Base-by-base conservation (phyloP, 2,329 filamentous ascomycete species). In the Colletotrichum sp. region DNA sequence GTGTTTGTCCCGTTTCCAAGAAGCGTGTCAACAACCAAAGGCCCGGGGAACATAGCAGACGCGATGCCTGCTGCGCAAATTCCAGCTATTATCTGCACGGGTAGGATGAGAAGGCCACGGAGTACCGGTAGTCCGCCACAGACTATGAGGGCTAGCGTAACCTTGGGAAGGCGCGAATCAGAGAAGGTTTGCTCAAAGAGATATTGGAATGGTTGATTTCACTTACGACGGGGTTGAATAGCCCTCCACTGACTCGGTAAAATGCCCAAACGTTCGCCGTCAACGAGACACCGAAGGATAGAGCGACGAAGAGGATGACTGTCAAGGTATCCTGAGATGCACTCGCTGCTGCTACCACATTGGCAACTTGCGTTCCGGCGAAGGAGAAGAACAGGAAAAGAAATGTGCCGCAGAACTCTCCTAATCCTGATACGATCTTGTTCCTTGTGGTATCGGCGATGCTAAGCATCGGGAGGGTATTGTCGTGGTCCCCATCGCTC, bases 1-100 rank as follows among this genome's bases (percentile, higher is more conserved):
- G 88, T 85, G 74, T 85, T 90, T 6, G 89, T 86, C 15, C 88
- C 88, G 13, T 86, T 85, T 3, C 87, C 86, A 4, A 94, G 86
- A 6, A 85, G 85, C n/a, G 92, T 94, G 65, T 84, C 84, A 7
- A 93, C 91, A 8, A 86, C 85, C 22, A 93, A 81, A 3, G 86
- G 83, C 1, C 90, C 91, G 0, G 92, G 92, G n/a, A 93, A 86
- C 6, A 94, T 84, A 2, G 86, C 89, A 39, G 88, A 86, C 2
- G 91, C 88, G 2, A 93, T 86, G 22, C 87, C 91, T 0, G 91
- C 89, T 2, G 92, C 89, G 3, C 89, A 87, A 60, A 94, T 92
- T 8, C 87, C 90, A 7, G 85, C 92, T 2, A 91, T 79, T 11
- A 94, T 79, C 80, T 94, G 92, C 2, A 90, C 88, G 7, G 88